Percentiles rank a stretch among this genome's conserved stretches.
These are phyloP conservation scores for Houttuynia cordata DNA, from an alignment of 164 flowering plant genomes.

Conservation along the genomic window DNA sequence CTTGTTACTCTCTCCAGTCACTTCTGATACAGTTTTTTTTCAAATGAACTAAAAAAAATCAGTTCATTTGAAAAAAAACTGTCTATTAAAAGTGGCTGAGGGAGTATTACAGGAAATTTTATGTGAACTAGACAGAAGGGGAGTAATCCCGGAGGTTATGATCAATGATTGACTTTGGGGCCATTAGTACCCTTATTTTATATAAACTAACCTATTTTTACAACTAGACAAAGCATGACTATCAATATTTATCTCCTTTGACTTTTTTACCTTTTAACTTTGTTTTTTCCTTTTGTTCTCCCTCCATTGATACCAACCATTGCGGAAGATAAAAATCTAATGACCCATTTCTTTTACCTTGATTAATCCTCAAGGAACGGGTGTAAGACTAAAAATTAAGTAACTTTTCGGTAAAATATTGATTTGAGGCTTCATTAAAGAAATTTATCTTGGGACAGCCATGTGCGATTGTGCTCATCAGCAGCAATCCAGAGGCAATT, in stretches of 20 bases:
- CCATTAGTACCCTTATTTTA: not conserved
- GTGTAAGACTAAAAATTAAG: too few relatives aligned
- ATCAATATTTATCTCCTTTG: not conserved
- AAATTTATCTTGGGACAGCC: not conserved
- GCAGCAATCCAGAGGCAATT: slow-evolving; percentile 17
- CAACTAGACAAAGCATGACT: not conserved
- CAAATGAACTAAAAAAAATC: too few relatives aligned
- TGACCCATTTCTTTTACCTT: slow-evolving; percentile 1
- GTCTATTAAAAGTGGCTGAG: too few relatives aligned
- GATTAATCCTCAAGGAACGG: not conserved
- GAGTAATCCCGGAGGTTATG: not conserved
- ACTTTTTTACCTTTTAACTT: not conserved
- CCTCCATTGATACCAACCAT: slow-evolving; percentile 2
- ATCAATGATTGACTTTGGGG: slow-evolving; percentile 1
- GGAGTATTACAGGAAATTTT: not conserved
- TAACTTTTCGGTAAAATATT: not conserved
- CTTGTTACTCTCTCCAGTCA: too few relatives aligned
- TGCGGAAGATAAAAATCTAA: not conserved
- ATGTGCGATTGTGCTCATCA: slow-evolving; percentile 13
- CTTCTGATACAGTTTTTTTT: too few relatives aligned
- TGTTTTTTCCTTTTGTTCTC: not conserved
- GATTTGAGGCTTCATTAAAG: not conserved
- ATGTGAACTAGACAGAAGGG: not conserved
- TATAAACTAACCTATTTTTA: not conserved
- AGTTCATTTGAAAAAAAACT: too few relatives aligned